A percentile compares a stretch with the other conserved stretches of the same genome.
Evolutionary conservation across 495 filamentous ascomycete genomes (phyloP).

Genomic region (Trypethelium eluteriae): DNA sequence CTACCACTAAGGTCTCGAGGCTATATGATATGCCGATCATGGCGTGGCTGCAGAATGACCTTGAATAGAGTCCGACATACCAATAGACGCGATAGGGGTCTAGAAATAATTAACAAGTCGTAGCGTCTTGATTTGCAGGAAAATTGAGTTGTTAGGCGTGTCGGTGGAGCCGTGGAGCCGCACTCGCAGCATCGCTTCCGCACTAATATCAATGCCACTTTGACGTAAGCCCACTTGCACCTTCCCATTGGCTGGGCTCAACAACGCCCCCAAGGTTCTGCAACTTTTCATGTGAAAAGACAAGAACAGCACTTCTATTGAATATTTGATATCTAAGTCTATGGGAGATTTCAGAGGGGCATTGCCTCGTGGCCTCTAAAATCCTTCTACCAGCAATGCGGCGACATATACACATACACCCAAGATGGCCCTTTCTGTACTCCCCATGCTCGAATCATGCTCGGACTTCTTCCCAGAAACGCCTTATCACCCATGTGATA

Average conservation of each 20-base stretch:
- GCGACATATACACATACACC: no score
- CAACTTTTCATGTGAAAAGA: neutral
- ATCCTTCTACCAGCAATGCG: no score
- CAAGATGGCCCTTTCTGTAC: neutral
- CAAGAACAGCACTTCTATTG: no score
- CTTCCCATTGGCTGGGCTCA: neutral
- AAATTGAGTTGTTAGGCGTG: neutral
- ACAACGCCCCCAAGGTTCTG: neutral
- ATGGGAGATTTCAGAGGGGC: neutral
- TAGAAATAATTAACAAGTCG: neutral
- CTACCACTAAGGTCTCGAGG: slow-evolving; percentile 2
- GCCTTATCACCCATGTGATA: neutral
- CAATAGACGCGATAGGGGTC: neutral
- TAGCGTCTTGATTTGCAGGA: neutral
- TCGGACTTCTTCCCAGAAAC: neutral
- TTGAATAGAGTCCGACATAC: neutral
- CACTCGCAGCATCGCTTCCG: neutral
- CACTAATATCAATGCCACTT: neutral
- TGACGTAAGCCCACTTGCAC: neutral
- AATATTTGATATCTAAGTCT: neutral
- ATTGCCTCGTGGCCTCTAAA: no score
- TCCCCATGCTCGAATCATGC: neutral
- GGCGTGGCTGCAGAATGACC: neutral
- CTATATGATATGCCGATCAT: slow-evolving; percentile 8
- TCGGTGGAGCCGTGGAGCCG: neutral